A percentile compares a stretch with the other conserved stretches of the same genome.
phyloP scores from a whole-genome alignment of 1,284 basidiomycete genomes.

The Veloporphyrellus conicus region DNA sequence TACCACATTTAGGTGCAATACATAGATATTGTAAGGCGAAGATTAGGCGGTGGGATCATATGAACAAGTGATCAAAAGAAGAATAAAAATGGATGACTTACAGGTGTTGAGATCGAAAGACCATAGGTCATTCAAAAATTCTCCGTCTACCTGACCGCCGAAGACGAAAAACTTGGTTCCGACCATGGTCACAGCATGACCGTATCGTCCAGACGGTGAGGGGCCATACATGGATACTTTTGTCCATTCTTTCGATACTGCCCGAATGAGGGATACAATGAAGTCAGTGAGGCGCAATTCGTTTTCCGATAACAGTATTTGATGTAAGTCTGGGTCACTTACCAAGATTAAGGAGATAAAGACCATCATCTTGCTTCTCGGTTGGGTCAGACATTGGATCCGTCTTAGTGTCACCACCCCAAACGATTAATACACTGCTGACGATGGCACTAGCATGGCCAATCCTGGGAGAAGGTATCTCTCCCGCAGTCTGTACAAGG shows the following conservation, averaged over 20 bases:
- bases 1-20: constrained; percentile 2
- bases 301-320: neutral
- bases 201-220: constrained; percentile 85
- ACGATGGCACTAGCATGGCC: constrained; percentile 96
- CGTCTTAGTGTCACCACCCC: constrained; percentile 95
- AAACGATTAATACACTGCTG: constrained; percentile 93
- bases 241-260: constrained; percentile 93
- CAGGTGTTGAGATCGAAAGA: constrained; percentile 92
- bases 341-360: constrained; percentile 96
- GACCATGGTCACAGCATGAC: constrained; percentile 92
- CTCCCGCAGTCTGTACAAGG: constrained; percentile 83
- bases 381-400: constrained; percentile 60
- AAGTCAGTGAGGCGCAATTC: constrained; percentile 8
- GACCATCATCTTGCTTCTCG: constrained; percentile 87
- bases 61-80: constrained; percentile 3
- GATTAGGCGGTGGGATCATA: constrained; percentile 4
- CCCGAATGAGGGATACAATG: neutral
- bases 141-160: constrained; percentile 94
- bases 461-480: constrained; percentile 85
- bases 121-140: constrained; percentile 96
- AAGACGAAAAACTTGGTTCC: constrained; percentile 93
- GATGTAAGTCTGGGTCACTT: constrained; percentile 31
- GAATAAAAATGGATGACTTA: constrained; percentile 41
- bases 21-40: constrained; percentile 3
- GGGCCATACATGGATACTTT: constrained; percentile 74